Evolutionary conservation across 2,329 filamentous ascomycete species (phyloP), one percentile per base, ranked within the genome.

Genomic region (Fusarium sp.): DNA sequence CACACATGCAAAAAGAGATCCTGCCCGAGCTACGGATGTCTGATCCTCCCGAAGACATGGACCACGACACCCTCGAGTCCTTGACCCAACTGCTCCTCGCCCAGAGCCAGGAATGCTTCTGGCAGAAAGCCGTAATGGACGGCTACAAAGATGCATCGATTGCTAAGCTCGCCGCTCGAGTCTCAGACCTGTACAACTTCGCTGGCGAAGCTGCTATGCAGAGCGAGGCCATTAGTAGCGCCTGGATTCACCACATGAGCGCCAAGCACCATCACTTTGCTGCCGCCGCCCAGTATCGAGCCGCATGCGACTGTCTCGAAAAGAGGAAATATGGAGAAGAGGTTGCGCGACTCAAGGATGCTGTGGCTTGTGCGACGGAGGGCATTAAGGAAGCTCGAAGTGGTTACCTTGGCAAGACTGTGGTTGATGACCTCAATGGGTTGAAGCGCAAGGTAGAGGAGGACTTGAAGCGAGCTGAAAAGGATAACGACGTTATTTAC

Each of bases 241-340:
- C 96, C 67, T 98, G 95, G 96, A 98, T 99, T 72, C 95, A 98
- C 79, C 95, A 98, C 78, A 95, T 97, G 87, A 95, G 92, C 26
- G 96, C 95, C 7, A 99, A 98, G 78, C 95, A 98, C 76, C 93
- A 98, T 76, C 96, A 98, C 79, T 98, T 99, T 81, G 95, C 95
- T 2, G 95, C 94, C 0, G 96, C 96, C 0, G 96, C 96, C 0
- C 96, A 99, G 77, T 98, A 95, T 74, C 87, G 96, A 15, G 94
- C 95, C 26, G 94, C 96, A 1, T 91, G 94, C 68, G 95, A 98
- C 75, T 96, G 93, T 72, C 79, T 99, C 15, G 96, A 98, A 81
- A 98, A 97, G 86, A 86, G 92, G 50, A 97, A 91, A 76, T 99
- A 98, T 71, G 96, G 96, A 48, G 96, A 99, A 77, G 96, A 99